Conservation (phyloP, 306 rosid species). For the Carpinus fangiana region DNA sequence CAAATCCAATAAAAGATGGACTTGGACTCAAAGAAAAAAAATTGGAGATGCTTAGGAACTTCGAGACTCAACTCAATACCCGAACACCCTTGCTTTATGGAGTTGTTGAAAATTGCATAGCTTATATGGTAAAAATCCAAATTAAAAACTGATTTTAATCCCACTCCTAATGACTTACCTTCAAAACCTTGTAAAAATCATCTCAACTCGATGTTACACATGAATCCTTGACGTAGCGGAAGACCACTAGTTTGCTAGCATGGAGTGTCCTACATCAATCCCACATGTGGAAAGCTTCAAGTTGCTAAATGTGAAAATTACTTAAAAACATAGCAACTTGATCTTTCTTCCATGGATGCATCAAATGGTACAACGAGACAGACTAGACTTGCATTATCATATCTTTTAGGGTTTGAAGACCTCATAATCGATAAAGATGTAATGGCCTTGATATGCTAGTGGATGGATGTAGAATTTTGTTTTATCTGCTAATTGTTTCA, state of each 20-base stretch:
- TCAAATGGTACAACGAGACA: background rate
- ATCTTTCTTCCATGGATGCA: background rate
- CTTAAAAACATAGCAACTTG: background rate
- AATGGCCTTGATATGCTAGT: background rate
- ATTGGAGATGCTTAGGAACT: background rate
- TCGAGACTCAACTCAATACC: background rate
- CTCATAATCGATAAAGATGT: background rate
- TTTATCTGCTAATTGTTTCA: background rate
- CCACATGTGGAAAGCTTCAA: background rate
- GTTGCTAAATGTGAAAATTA: background rate
- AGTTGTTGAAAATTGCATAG: background rate
- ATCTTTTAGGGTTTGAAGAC: conserved; percentile 11
- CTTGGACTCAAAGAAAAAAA: background rate
- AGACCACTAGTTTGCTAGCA: too few relatives aligned
- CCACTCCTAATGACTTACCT: background rate
- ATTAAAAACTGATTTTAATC: background rate
- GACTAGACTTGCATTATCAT: conserved; percentile 3
- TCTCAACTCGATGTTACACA: background rate
- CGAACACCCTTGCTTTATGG: background rate
- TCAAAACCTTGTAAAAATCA: background rate
- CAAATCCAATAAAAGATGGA: background rate
- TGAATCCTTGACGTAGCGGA: too few relatives aligned
- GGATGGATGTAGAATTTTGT: background rate
- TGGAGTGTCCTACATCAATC: too few relatives aligned
- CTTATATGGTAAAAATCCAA: background rate